Percentiles rank a stretch among this genome's conserved stretches.
These are phyloP conservation scores for Triticum dicoccoides DNA, from an alignment of 176 grass and related monocot genomes.

Conservation along the genomic window DNA sequence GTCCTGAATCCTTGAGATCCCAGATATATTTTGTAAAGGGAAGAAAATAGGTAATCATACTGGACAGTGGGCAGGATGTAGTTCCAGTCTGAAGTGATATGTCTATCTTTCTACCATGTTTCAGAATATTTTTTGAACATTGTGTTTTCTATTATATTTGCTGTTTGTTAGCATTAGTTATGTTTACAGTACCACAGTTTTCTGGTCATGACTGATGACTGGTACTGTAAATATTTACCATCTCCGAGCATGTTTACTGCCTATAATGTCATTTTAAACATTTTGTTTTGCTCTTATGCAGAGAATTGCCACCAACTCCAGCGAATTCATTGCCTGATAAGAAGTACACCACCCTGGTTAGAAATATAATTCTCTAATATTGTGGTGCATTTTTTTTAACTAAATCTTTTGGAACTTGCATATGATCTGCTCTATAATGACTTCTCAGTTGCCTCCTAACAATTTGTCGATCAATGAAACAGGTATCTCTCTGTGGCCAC, in stretches of 20 bases:
- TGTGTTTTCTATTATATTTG: neutral
- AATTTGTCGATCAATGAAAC: constrained; percentile 18
- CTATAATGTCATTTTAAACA: neutral
- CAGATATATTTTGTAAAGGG: neutral
- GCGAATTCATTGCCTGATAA: constrained; percentile 53
- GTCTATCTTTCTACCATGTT: neutral
- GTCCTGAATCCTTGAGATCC: neutral
- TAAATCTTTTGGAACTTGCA: neutral
- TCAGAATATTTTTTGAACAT: neutral
- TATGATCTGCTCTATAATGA: neutral
- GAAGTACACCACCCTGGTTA: constrained; percentile 81
- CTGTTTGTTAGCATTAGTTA: neutral
- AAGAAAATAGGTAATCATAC: neutral
- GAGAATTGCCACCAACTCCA: constrained; percentile 56
- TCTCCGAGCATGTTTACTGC: neutral
- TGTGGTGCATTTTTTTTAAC: constrained; percentile 7
- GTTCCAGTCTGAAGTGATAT: neutral
- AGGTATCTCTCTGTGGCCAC: constrained; percentile 95
- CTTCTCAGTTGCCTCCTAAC: neutral
- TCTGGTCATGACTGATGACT: neutral
- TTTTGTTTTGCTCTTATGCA: constrained; percentile 44
- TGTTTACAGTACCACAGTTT: neutral
- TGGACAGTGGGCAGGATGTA: neutral
- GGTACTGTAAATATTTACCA: neutral
- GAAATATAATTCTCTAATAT: constrained; percentile 27